Base-by-base conservation (phyloP, 139 green algal species). In the Pleodorina starrii region DNA sequence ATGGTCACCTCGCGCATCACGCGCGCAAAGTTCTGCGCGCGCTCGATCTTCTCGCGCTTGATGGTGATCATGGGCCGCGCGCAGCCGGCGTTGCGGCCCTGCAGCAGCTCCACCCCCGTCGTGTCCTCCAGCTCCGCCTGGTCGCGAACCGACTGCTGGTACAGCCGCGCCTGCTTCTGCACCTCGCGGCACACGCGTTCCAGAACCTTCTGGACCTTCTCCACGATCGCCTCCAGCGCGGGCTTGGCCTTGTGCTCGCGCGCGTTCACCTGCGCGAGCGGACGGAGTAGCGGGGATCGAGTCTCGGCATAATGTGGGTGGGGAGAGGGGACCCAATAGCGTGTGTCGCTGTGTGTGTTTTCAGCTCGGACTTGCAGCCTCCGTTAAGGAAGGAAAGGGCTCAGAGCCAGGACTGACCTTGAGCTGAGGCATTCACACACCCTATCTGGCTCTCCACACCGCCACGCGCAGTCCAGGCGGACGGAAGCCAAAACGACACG, bases 41-140 rank as follows among this genome's bases (percentile, higher is more conserved):
- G 92, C 79, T 97, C 93, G n/a, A 96, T 91, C 92, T 98, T 97
- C 89, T 97, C 95, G 44, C 93, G 76, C 86, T 94, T 94, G 80
- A 97, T 89, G 87, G 84, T 85, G 72, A 95, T 92, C 93, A 95
- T 95, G 40, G 91, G 87, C 40, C 93, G 88, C 44, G 88, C 91
- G 43, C 82, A 71, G 32, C 90, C 93, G 3, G 87, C 90, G 51
- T n/a, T 60, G 46, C 89, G 85, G 23, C 91, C 88, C 89, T 90
- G 89, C 25, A 94, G 87, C 29, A 97, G 90, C 85, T 97, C 94
- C 35, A 98, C 94, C n/a, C 96, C 96, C 7, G 95, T 97, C 17
- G 91, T 96, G 92, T 98, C 96, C 32, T 94, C 85, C 43, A 97
- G 94, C 90, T 98, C 95, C 29, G 90, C 88, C 68, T 94, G 89